phyloP scores from a whole-genome alignment of 2,329 filamentous ascomycete species.

The Arachnopeziza araneosa region DNA sequence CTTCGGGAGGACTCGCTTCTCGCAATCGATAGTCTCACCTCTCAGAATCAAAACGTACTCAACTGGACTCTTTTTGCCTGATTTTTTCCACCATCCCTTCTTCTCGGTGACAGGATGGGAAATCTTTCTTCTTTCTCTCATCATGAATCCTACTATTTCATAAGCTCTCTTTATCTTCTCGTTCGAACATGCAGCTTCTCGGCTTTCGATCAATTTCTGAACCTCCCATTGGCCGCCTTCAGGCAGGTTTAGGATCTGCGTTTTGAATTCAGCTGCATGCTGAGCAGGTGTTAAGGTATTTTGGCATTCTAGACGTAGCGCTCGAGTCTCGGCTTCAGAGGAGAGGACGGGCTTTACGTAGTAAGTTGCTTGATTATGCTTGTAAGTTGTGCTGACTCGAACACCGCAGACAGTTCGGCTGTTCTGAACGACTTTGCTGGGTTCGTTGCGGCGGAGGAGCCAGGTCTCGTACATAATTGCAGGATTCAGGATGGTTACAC shows the following conservation, averaged over 20 bases:
- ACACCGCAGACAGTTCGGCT: conserved; percentile 9
- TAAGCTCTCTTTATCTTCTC: conserved; percentile 2
- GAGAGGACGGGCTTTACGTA: conserved; percentile 12
- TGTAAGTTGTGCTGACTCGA: conserved; percentile 3
- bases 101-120: neutral
- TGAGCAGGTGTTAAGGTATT: neutral
- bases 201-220: conserved; percentile 10
- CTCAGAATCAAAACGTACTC: conserved; percentile 14
- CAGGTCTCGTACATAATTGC: conserved; percentile 8
- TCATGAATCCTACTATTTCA: conserved; percentile 6
- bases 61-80: neutral
- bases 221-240: conserved; percentile 16
- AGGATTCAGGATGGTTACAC: neutral
- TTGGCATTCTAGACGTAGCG: neutral
- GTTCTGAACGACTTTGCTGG: conserved; percentile 4
- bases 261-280: neutral
- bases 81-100: neutral
- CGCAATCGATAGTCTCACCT: conserved; percentile 7
- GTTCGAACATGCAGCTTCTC: conserved; percentile 5
- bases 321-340: conserved; percentile 4
- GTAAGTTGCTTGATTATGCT: conserved; percentile 5
- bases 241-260: conserved; percentile 4
- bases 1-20: conserved; percentile 3
- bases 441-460: conserved; percentile 10
- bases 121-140: conserved; percentile 4